A percentile compares a stretch with the other conserved stretches of the same genome.
These are phyloP conservation scores for Saturnispora serradocipensis DNA, from an alignment of 805 yeast genomes.

Conservation along the genomic window DNA sequence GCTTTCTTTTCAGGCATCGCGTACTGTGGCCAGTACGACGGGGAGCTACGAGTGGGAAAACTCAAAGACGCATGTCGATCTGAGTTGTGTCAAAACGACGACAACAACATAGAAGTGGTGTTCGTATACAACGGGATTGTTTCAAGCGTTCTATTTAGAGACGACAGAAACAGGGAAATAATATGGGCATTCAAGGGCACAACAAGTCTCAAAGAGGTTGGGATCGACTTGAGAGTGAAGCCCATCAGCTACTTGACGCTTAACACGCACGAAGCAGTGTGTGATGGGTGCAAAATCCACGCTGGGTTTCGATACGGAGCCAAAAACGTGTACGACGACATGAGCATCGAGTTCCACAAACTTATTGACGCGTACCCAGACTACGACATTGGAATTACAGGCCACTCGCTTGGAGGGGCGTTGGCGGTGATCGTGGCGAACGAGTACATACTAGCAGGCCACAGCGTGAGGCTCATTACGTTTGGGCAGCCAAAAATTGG, in stretches of 20 bases:
- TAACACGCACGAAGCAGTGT: slow-evolving; percentile 20
- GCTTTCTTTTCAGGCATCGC: neutral
- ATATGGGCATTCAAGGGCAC: slow-evolving; percentile 57
- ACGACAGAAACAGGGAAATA: slow-evolving; percentile 34
- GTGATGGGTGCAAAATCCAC: slow-evolving; percentile 52
- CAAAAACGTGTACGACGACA: slow-evolving; percentile 31
- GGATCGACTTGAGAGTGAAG: slow-evolving; percentile 42
- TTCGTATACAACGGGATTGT: slow-evolving; percentile 37
- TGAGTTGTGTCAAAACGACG: neutral
- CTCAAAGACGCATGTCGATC: neutral
- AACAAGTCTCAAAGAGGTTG: slow-evolving; percentile 50
- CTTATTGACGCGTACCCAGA: slow-evolving; percentile 33
- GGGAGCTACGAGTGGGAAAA: neutral
- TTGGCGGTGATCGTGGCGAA: slow-evolving; percentile 53
- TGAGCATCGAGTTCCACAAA: slow-evolving; percentile 29
- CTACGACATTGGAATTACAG: slow-evolving; percentile 46
- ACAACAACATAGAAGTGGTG: neutral
- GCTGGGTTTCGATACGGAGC: slow-evolving; percentile 50
- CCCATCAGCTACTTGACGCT: slow-evolving; percentile 34
- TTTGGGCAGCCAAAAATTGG: slow-evolving; percentile 64
- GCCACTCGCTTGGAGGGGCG: slow-evolving; percentile 69
- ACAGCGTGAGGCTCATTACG: slow-evolving; percentile 44
- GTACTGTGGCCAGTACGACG: neutral
- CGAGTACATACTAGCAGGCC: slow-evolving; percentile 48
- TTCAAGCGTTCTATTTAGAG: slow-evolving; percentile 46